A percentile compares a stretch with the other conserved stretches of the same genome.
Conservation (phyloP, 371 early-diverging fungal species). For the Basidiobolus meristosporus region DNA sequence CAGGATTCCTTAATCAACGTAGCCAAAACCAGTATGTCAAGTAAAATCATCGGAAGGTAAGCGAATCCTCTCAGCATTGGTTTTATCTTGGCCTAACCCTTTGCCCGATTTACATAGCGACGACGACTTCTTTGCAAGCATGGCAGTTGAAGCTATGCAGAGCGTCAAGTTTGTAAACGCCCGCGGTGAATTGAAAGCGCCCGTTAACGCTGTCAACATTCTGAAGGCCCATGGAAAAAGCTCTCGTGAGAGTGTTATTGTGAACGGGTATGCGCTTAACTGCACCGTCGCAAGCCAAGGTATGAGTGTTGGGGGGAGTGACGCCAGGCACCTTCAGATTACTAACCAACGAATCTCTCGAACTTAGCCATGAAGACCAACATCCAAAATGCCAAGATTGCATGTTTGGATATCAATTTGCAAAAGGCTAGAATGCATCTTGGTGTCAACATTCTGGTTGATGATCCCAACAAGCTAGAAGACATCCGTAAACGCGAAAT, state of each 20-base stretch:
- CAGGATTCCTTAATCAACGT: constrained; percentile 88
- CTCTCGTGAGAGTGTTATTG: constrained; percentile 76
- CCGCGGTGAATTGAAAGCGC: constrained; percentile 85
- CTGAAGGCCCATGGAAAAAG: constrained; percentile 98
- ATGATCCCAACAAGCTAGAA: constrained; percentile 96
- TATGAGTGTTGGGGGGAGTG: neutral
- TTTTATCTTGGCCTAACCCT: neutral
- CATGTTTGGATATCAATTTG: constrained; percentile 98
- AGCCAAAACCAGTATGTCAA: constrained; percentile 96
- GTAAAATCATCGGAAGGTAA: constrained; percentile 92
- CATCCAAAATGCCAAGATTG: constrained; percentile 85
- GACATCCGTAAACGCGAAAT: constrained; percentile 90
- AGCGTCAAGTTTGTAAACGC: constrained; percentile 77
- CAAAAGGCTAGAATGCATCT: constrained; percentile 98
- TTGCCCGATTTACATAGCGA: constrained; percentile 28
- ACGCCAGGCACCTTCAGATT: neutral
- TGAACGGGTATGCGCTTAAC: constrained; percentile 97
- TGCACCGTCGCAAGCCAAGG: constrained; percentile 91
- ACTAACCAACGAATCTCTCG: neutral
- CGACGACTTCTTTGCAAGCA: constrained; percentile 87
- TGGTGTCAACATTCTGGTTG: constrained; percentile 94
- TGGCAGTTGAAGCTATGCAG: constrained; percentile 89
- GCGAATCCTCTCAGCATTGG: no score
- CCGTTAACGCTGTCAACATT: constrained; percentile 96
- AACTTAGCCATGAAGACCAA: constrained; percentile 70